phyloP scores from a whole-genome alignment of 495 filamentous ascomycete genomes.

The Penicillium chermesinum region DNA sequence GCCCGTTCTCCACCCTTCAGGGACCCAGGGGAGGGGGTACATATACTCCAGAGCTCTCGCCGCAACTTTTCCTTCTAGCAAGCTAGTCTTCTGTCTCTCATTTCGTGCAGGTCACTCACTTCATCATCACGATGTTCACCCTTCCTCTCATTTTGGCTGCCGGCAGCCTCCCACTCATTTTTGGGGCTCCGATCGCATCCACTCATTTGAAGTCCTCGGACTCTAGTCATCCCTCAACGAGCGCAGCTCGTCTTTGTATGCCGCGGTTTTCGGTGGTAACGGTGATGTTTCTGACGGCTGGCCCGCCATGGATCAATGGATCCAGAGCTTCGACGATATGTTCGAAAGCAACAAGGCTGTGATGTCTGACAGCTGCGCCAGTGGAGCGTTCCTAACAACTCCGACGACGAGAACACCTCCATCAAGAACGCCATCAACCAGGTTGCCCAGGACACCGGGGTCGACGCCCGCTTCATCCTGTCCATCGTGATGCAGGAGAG shows the following conservation, averaged over 20 bases:
- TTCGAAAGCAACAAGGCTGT: constrained; percentile 38
- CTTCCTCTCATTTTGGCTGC: constrained; percentile 28
- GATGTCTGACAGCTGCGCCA: constrained; percentile 42
- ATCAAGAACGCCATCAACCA: constrained; percentile 37
- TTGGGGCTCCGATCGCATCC: constrained; percentile 21
- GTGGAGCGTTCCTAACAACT: constrained; percentile 33
- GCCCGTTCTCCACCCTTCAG: constrained; percentile 2
- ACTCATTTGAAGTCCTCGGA: constrained; percentile 15
- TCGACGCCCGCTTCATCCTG: constrained; percentile 56
- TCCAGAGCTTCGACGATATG: constrained; percentile 16
- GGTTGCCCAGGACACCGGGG: constrained; percentile 28
- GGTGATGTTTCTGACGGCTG: constrained; percentile 20
- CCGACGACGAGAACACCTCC: constrained; percentile 33
- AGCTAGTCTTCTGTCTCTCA: constrained; percentile 25
- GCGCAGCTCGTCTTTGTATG: constrained; percentile 16
- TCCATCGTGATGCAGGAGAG: constrained; percentile 55
- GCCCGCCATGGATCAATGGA: constrained; percentile 15
- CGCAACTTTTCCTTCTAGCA: constrained; percentile 6
- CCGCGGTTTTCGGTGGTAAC: constrained; percentile 18
- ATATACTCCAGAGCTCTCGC: constrained; percentile 8
- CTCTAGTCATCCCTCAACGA: constrained; percentile 16
- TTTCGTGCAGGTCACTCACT: constrained; percentile 24
- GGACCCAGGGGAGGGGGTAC: constrained; percentile 5
- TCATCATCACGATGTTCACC: constrained; percentile 20
- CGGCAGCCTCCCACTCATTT: constrained; percentile 30